Evolutionary conservation across 352 stramenopile species (phyloP), one percentile per base, ranked within the genome.

Genomic region (Globisporangium carolinianum): DNA sequence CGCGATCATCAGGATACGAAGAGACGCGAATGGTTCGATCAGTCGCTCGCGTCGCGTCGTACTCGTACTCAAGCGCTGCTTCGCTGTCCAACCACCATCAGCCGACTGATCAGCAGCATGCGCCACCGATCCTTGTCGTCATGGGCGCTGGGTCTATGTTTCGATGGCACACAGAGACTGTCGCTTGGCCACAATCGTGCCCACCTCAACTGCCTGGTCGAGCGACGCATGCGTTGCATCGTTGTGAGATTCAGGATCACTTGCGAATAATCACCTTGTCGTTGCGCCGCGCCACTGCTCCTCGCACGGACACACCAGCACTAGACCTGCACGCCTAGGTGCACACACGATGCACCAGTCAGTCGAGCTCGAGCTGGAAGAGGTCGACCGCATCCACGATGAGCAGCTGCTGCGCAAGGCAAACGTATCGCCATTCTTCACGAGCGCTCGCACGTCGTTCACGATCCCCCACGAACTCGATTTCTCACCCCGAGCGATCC

Each of bases 401-500:
- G 63, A 70, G 24, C 65, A 67, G 51, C 66, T 71, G 39, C 54
- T 71, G 3, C 66, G 51, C 43, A 55, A 55, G 56, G 65, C 63
- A 37, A 73, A 72, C 43, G 57, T 70, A 1, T 83, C 74, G 55
- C 68, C 72, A 2, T 71, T 75, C 55, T 65, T 79, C 48, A 67
- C 65, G 24, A 68, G 67, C 58, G 56, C 55, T 15, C 65, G 58
- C n/a, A 47, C 60, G 10, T 47, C 63, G 12, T 60, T 51, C 37
- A 36, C 46, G 53, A 59, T 73, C 47, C 55, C 73, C 3, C 67
- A 64, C 32, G 71, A 76, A n/a, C 52, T 77, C 17, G 69, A 80
- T 35, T 75, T 77, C 51, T 60, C 72, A 5, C 53, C 73, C 2
- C 61, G 52, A 54, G 58, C 62, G 52, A 58, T 14, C 51, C 47